phyloP scores from a whole-genome alignment of 2,329 filamentous ascomycete species.

The Xylaria digitata region DNA sequence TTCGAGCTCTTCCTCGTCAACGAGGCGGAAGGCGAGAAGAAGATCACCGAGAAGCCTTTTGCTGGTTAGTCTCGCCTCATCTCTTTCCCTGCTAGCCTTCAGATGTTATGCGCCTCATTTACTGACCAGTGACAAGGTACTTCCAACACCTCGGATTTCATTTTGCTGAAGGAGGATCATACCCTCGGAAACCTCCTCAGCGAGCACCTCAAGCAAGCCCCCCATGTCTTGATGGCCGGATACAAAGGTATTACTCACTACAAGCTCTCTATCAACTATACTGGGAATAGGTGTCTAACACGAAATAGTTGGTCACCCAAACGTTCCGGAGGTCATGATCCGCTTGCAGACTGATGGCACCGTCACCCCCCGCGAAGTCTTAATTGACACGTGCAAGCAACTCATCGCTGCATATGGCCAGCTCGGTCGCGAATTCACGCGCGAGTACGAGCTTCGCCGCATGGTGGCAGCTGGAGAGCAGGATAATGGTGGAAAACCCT shows the following conservation, averaged over 20 bases:
- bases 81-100: not conserved
- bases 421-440: slow-evolving; percentile 88
- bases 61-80: slow-evolving; percentile 73
- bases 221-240: slow-evolving; percentile 87
- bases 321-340: slow-evolving; percentile 72
- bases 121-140: slow-evolving; percentile 70
- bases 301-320: slow-evolving; percentile 65
- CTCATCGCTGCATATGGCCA: slow-evolving; percentile 84
- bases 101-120: not conserved
- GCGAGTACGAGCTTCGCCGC: slow-evolving; percentile 89
- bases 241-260: slow-evolving; percentile 76
- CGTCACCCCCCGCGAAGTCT: slow-evolving; percentile 87
- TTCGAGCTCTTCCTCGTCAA: slow-evolving; percentile 92
- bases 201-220: slow-evolving; percentile 84
- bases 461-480: slow-evolving; percentile 78
- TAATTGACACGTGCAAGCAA: slow-evolving; percentile 83
- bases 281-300: slow-evolving; percentile 31
- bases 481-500: slow-evolving; percentile 53
- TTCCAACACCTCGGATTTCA: slow-evolving; percentile 94
- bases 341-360: slow-evolving; percentile 92
- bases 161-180: slow-evolving; percentile 96
- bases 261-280: slow-evolving; percentile 41
- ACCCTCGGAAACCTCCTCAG: slow-evolving; percentile 91
- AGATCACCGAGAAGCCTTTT: slow-evolving; percentile 88
- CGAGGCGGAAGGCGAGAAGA: slow-evolving; percentile 82